Percentiles rank a stretch among this genome's conserved stretches.
phyloP scores from a whole-genome alignment of 2,329 filamentous ascomycete species.

The Lasiodiplodia hormozganensis region DNA sequence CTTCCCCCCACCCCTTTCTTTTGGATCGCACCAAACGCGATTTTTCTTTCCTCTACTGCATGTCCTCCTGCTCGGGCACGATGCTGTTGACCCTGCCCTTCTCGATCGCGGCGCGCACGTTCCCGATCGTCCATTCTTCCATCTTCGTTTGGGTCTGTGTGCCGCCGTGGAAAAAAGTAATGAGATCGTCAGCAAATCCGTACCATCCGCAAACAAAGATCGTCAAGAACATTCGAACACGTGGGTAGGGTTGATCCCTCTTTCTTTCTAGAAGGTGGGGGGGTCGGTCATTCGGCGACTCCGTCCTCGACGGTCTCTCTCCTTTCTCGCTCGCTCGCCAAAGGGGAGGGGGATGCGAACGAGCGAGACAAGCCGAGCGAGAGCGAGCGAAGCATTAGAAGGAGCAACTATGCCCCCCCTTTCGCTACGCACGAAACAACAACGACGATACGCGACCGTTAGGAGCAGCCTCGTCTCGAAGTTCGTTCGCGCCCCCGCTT shows the following conservation, averaged over 20 bases:
- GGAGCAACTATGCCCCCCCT: neutral
- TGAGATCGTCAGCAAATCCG: conserved; percentile 17
- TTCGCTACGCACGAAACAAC: conserved; percentile 3
- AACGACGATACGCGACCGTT: neutral
- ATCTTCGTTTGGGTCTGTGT: conserved; percentile 62
- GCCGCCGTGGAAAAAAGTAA: neutral
- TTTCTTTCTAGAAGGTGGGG: neutral
- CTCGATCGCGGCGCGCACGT: conserved; percentile 69
- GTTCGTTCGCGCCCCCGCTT: neutral
- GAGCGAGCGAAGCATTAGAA: conserved; percentile 1
- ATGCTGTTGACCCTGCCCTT: conserved; percentile 69
- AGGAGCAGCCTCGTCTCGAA: neutral
- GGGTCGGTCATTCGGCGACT: neutral
- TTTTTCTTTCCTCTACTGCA: conserved; percentile 34
- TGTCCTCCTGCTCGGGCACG: conserved; percentile 72
- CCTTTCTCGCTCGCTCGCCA: neutral
- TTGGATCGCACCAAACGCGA: neutral
- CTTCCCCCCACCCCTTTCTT: neutral
- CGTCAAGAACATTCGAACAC: neutral
- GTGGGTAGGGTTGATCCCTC: neutral
- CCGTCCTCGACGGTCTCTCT: neutral
- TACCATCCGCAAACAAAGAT: neutral
- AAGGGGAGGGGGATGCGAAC: neutral
- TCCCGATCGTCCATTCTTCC: conserved; percentile 78
- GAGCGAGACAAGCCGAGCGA: neutral